Base-by-base conservation (phyloP, 805 yeast species). In the Candida golubevii region DNA sequence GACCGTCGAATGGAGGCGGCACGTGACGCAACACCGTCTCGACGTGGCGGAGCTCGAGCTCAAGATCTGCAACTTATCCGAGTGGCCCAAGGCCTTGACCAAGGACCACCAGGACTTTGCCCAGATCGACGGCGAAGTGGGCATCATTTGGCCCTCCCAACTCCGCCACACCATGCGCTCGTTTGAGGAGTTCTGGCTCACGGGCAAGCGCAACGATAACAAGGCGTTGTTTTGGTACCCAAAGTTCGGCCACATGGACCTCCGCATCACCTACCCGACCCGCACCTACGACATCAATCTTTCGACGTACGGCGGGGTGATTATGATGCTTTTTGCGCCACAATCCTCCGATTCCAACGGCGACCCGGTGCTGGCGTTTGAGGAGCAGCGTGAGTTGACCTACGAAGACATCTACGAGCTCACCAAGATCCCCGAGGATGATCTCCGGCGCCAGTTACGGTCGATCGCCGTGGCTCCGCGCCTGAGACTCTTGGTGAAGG, bases 381-480 rank as follows among this genome's bases (percentile, higher is more conserved):
- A 77, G 42, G 84, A 82, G 29, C 69, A 75, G 36, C 76, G 72
- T 36, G 65, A 66, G 38, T 72, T 85, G 36, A 76, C 87, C 0
- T 78, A 77, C 48, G 74, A 67, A 11, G 85, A 86, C 54, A 85
- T 93, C 26, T 66, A 63, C 33, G 78, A 77, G 30, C 62, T 75
- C 30, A 89, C 97, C 0, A 71, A 75, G 8, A 84, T 93, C 3
- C 93, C 96, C 0, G 78, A 75, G 29, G 63, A 67, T 2, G 98
- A 91, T 53, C 69, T 91, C 33, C 72, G 75, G 14, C 74, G 96
- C 45, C 91, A 88, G 47, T 65, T 93, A 43, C 86, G 83, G 58
- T 87, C 97, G 1, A 77, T 93, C 28, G 81, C 95, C 0, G 85
- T 89, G 36, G 91, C 95, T 0, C 88, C 95, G 4, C 76, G 83